Conservation (phyloP, 176 grass and related monocot species). For the Eleusine coracana region DNA sequence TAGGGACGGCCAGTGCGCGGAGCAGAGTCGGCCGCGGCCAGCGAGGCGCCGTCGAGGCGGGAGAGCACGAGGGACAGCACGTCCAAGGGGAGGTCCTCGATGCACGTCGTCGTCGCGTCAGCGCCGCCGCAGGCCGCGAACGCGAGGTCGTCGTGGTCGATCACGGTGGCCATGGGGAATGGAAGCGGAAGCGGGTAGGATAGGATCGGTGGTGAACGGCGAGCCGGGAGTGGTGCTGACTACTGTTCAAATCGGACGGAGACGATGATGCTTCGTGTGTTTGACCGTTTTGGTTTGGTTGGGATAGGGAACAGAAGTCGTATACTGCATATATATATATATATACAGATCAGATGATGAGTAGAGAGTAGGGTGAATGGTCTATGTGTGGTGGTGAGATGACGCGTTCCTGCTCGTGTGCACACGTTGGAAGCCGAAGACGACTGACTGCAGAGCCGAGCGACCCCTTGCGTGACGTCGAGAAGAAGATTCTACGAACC, state of each 20-base stretch:
- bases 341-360: not conserved
- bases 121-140: not conserved
- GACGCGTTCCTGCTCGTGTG: not conserved
- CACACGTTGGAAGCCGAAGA: not conserved
- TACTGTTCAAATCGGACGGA: no score
- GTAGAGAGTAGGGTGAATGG: not conserved
- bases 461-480: not conserved
- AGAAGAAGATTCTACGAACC: not conserved
- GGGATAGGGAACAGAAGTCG: not conserved
- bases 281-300: not conserved
- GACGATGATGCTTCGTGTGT: not conserved
- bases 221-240: no score
- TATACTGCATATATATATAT: no score
- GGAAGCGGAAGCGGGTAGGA: not conserved
- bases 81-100: constrained; percentile 79
- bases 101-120: not conserved
- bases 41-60: constrained; percentile 61
- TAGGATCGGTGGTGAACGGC: not conserved
- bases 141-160: not conserved
- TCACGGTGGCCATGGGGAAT: no score
- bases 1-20: constrained; percentile 74
- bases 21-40: constrained; percentile 53
- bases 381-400: not conserved
- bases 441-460: not conserved
- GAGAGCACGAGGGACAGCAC: constrained; percentile 58